phyloP scores from a whole-genome alignment of 345 rosid genomes.

The Excoecaria agallocha region DNA sequence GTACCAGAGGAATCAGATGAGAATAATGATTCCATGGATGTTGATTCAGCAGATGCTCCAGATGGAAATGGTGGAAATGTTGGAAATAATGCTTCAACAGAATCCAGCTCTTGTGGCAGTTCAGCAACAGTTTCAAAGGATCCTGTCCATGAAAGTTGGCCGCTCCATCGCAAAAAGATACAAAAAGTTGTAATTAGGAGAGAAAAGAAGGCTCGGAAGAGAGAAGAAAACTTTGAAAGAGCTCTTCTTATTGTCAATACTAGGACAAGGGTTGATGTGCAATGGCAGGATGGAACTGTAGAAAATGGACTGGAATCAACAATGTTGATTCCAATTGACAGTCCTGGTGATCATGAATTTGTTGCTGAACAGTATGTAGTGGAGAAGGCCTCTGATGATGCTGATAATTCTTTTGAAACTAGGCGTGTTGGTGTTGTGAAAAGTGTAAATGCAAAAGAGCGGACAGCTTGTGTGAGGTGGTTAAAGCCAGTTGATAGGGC shows the following conservation, averaged over 20 bases:
- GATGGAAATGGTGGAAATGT: constrained; percentile 34
- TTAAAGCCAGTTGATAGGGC: constrained; percentile 64
- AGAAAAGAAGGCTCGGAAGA: constrained; percentile 75
- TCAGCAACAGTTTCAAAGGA: constrained; percentile 60
- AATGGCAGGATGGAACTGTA: constrained; percentile 84
- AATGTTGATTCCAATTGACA: constrained; percentile 80
- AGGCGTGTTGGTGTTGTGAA: constrained; percentile 80
- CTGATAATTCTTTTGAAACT: constrained; percentile 55
- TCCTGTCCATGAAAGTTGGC: constrained; percentile 73
- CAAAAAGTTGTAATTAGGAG: constrained; percentile 78
- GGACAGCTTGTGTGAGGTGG: constrained; percentile 88
- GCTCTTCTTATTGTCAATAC: constrained; percentile 71
- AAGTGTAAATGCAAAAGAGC: constrained; percentile 89
- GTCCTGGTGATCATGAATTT: constrained; percentile 98
- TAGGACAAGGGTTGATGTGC: constrained; percentile 70
- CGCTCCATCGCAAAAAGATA: constrained; percentile 83
- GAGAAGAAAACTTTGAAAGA: constrained; percentile 84
- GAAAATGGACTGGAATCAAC: constrained; percentile 54
- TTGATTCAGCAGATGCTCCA: constrained; percentile 34
- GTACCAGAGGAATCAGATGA: constrained; percentile 46
- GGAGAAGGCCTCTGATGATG: constrained; percentile 79
- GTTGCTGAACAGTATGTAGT: constrained; percentile 88
- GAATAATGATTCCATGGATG: constrained; percentile 37
- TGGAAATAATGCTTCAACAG: constrained; percentile 33
- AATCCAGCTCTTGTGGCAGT: constrained; percentile 49